Base-by-base conservation (phyloP, 345 rosid species). In the Triadica sebifera region DNA sequence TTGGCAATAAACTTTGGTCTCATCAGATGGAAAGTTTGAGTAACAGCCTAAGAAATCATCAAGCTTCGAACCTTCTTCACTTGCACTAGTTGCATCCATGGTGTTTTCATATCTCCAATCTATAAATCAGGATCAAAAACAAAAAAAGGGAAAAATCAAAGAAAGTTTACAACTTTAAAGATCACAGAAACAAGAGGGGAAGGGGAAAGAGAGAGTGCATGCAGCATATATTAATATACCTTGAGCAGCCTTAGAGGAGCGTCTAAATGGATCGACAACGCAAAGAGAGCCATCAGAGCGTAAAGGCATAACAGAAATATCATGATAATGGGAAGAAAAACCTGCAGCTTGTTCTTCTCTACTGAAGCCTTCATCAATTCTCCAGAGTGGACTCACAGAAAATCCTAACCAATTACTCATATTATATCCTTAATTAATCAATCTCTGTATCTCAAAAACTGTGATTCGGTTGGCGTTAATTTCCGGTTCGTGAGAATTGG, bases 391-490 rank as follows among this genome's bases (percentile, higher is more conserved):
- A 78, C 87, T 80, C 65, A 86, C 79, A 67, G 97, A 86, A 82
- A 91, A 85, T 20, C 91, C 96, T 77, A 86, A 69, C 96, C 97
- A 87, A 47, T 93, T 91, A 72, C 85, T 90, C 93, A 90, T 93
- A 39, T 43, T 58, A 37, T 47, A 10, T 24, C n/a, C 11, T 5
- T 12, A 0, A n/a, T 38, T 59, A 55, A 15, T 12, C 38, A 22
- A 45, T 57, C n/a, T 46, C 9, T 24, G 25, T 56, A 62, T 75
- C 64, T 59, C 37, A 69, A 41, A 6, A 29, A 73, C 50, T 49
- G 50, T 59, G 60, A 45, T 45, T 8, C 8, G 22, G 29, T 22
- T 62, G 9, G 47, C 34, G 34, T 29, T 29, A 29, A 1, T 10
- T 43, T 10, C 10, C 47, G 3, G 57, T 52, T 5, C 16, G 25